phyloP scores from a whole-genome alignment of 352 stramenopile species.

The Globisporangium carolinianum region DNA sequence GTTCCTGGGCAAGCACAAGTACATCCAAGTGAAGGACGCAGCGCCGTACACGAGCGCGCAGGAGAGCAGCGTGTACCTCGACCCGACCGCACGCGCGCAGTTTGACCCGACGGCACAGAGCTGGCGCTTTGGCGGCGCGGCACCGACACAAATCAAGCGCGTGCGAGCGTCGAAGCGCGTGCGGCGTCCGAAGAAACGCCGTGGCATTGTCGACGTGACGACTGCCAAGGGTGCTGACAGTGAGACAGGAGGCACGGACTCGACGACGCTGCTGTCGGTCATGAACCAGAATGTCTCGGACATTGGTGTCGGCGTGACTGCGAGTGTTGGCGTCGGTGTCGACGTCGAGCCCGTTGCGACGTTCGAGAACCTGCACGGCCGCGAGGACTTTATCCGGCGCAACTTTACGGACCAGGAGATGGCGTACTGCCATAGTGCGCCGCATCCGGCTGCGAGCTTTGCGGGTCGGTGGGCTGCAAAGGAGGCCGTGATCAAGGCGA shows the following conservation, averaged over 20 bases:
- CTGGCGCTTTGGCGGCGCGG: conserved; percentile 56
- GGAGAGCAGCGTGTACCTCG: conserved; percentile 82
- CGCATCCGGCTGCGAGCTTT: conserved; percentile 81
- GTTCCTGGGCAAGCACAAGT: conserved; percentile 63
- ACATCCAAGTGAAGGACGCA: conserved; percentile 78
- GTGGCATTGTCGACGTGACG: too few species aligned
- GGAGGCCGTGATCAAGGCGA: conserved; percentile 89
- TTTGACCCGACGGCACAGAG: conserved; percentile 59
- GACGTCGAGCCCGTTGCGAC: conserved; percentile 82
- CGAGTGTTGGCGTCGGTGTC: conserved; percentile 63
- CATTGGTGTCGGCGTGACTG: conserved; percentile 24
- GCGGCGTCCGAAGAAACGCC: not conserved
- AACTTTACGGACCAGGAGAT: conserved; percentile 88
- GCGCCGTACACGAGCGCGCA: conserved; percentile 75
- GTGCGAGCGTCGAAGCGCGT: conserved; percentile 32
- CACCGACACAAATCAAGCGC: conserved; percentile 30
- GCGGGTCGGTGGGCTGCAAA: conserved; percentile 86
- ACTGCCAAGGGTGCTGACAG: too few species aligned
- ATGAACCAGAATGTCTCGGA: conserved; percentile 44
- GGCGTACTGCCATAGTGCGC: conserved; percentile 72
- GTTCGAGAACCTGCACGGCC: conserved; percentile 69
- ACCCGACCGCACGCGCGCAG: conserved; percentile 68
- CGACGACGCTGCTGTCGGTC: conserved; percentile 43
- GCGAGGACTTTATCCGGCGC: conserved; percentile 78
- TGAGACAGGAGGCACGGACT: conserved; percentile 16